Conservation (phyloP, 2,329 filamentous ascomycete species). For the Mycosphaerella arachidis region DNA sequence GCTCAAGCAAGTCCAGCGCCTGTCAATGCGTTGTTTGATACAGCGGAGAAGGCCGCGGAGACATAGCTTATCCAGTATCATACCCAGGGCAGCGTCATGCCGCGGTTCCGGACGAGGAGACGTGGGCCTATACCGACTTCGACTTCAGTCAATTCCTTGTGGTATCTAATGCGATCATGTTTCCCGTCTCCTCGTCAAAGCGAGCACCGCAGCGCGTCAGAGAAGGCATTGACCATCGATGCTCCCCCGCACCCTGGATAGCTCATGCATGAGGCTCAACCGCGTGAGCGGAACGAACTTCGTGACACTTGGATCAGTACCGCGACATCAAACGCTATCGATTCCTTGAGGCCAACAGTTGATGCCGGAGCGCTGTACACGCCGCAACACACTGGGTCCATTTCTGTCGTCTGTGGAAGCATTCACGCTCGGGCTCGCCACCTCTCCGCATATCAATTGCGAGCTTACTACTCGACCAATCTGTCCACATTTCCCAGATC, state of each 20-base stretch:
- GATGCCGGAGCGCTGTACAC: neutral
- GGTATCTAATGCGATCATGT: too few species aligned
- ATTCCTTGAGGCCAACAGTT: neutral
- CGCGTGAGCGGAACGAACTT: neutral
- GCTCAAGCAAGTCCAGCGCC: neutral
- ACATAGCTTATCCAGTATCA: neutral
- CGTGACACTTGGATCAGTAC: neutral
- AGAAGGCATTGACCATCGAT: neutral
- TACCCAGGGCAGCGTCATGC: neutral
- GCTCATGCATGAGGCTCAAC: neutral
- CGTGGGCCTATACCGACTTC: too few species aligned
- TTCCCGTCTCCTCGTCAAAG: too few species aligned
- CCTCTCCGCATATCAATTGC: too few species aligned
- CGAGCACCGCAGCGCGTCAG: neutral
- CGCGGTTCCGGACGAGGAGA: too few species aligned
- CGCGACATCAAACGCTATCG: neutral
- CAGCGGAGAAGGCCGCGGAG: neutral
- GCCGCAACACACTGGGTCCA: neutral
- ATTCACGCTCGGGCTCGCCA: too few species aligned
- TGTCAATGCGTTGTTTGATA: slow-evolving; percentile 1
- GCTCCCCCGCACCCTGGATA: neutral
- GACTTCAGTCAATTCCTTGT: too few species aligned
- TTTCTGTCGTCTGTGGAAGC: too few species aligned
- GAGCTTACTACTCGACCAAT: too few species aligned
- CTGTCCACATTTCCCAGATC: too few species aligned